Conservation (phyloP, 2,329 filamentous ascomycete species). For the Ascochyta fabae region DNA sequence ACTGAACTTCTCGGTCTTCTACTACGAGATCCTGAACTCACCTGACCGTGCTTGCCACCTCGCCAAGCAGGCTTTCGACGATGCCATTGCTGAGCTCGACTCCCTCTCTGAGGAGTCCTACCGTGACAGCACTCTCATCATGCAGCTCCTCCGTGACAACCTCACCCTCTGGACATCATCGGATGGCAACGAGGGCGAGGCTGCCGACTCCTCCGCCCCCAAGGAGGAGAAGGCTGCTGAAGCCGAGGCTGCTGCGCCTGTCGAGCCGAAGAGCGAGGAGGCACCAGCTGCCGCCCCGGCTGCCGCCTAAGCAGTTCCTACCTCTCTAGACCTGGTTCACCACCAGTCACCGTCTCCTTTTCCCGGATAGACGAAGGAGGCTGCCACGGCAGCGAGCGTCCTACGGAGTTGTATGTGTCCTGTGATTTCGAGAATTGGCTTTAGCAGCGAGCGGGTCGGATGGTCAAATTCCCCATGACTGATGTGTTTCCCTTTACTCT, state of each 20-base stretch:
- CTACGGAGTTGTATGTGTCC: slow-evolving; percentile 48
- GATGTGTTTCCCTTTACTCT: slow-evolving; percentile 48
- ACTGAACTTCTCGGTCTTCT: slow-evolving; percentile 99
- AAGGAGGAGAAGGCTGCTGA: slow-evolving; percentile 68
- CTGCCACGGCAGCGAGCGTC: slow-evolving; percentile 47
- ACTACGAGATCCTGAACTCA: slow-evolving; percentile 99
- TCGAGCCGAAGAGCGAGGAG: slow-evolving; percentile 43
- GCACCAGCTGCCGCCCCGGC: slow-evolving; percentile 42
- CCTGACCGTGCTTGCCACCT: slow-evolving; percentile 97
- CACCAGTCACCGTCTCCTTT: slow-evolving; percentile 42
- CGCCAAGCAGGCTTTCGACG: slow-evolving; percentile 98
- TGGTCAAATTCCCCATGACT: slow-evolving; percentile 49
- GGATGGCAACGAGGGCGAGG: slow-evolving; percentile 80
- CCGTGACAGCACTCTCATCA: slow-evolving; percentile 98
- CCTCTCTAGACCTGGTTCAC: slow-evolving; percentile 44
- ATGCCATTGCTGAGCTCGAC: slow-evolving; percentile 98
- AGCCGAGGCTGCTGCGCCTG: slow-evolving; percentile 54
- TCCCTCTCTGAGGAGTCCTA: slow-evolving; percentile 97
- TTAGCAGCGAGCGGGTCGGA: slow-evolving; percentile 50
- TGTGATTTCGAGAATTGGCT: slow-evolving; percentile 50
- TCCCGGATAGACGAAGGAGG: slow-evolving; percentile 42
- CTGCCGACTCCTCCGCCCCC: slow-evolving; percentile 61
- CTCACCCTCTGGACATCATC: slow-evolving; percentile 97
- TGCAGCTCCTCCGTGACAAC: slow-evolving; percentile 98
- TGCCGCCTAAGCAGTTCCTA: slow-evolving; percentile 43